Conservation (phyloP, 345 rosid species). For the Xanthoceras sorbifolium region DNA sequence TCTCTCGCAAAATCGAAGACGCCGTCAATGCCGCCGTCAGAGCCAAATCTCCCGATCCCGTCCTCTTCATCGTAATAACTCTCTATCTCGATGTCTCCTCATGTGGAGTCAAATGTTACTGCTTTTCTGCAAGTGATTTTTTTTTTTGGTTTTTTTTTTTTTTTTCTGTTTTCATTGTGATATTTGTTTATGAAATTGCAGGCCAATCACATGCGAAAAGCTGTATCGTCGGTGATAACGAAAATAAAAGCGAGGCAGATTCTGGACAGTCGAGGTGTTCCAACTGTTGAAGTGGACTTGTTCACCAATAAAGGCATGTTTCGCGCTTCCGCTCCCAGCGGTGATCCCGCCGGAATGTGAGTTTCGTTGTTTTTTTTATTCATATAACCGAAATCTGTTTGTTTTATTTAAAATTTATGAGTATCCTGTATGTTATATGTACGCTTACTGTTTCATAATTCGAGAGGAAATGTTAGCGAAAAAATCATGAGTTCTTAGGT, state of each 20-base stretch:
- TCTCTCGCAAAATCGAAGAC: slow-evolving; percentile 94
- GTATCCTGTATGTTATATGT: background rate
- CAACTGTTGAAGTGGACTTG: slow-evolving; percentile 93
- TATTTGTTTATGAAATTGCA: slow-evolving; percentile 28
- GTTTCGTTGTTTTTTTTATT: slow-evolving; percentile 7
- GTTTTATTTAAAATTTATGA: background rate
- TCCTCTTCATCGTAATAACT: slow-evolving; percentile 78
- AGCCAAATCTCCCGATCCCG: slow-evolving; percentile 91
- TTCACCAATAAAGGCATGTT: slow-evolving; percentile 85
- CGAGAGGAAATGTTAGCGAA: slow-evolving; percentile 8
- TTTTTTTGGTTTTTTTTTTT: too few species aligned
- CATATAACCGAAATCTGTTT: background rate
- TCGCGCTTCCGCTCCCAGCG: slow-evolving; percentile 86
- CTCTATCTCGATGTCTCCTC: slow-evolving; percentile 10
- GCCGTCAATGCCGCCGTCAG: slow-evolving; percentile 99
- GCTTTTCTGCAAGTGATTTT: background rate
- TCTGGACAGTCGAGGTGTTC: slow-evolving; percentile 93
- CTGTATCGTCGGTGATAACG: slow-evolving; percentile 81
- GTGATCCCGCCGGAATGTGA: slow-evolving; percentile 84
- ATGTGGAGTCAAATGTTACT: too few species aligned
- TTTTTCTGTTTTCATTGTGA: too few species aligned
- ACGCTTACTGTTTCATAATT: background rate
- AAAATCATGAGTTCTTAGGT: background rate
- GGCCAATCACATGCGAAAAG: slow-evolving; percentile 96
- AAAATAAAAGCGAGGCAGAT: slow-evolving; percentile 87